phyloP scores from a whole-genome alignment of 352 stramenopile genomes.

The Phytophthora aleatoria region DNA sequence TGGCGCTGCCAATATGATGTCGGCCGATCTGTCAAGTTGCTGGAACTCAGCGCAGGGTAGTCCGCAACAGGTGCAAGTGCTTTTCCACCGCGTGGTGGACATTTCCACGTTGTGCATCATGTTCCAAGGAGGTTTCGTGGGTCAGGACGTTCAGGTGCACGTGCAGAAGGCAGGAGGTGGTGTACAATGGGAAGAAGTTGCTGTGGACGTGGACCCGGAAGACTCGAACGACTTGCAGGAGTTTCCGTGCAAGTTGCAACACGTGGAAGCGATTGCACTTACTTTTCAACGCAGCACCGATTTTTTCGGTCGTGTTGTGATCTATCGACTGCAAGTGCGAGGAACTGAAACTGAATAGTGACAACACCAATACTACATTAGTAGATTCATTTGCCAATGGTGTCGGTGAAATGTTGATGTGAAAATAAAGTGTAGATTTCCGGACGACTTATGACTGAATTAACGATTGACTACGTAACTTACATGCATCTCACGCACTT shows the following conservation, averaged over 20 bases:
- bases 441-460: conserved; percentile 15
- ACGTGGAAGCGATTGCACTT: conserved; percentile 49
- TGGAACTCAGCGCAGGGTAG: conserved; percentile 76
- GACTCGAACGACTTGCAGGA: conserved; percentile 66
- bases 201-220: conserved; percentile 40
- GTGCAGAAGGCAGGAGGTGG: conserved; percentile 14
- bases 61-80: conserved; percentile 65
- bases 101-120: conserved; percentile 53
- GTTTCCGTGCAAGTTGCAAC: conserved; percentile 35
- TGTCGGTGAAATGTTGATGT: background rate
- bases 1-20: conserved; percentile 61
- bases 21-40: conserved; percentile 50
- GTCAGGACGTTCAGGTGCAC: conserved; percentile 59
- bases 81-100: conserved; percentile 60
- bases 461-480: conserved; percentile 11
- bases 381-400: background rate
- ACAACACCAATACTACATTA: conserved; percentile 1
- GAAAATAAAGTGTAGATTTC: conserved; percentile 19
- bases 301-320: conserved; percentile 76
- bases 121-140: conserved; percentile 82
- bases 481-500: conserved; percentile 27
- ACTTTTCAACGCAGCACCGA: conserved; percentile 67
- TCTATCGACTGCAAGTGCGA: conserved; percentile 60
- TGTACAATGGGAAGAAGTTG: conserved; percentile 31
- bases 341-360: conserved; percentile 31